Percentiles rank a stretch among this genome's conserved stretches.
phyloP scores from a whole-genome alignment of 805 yeast genomes.

The Pichia phayaonensis region DNA sequence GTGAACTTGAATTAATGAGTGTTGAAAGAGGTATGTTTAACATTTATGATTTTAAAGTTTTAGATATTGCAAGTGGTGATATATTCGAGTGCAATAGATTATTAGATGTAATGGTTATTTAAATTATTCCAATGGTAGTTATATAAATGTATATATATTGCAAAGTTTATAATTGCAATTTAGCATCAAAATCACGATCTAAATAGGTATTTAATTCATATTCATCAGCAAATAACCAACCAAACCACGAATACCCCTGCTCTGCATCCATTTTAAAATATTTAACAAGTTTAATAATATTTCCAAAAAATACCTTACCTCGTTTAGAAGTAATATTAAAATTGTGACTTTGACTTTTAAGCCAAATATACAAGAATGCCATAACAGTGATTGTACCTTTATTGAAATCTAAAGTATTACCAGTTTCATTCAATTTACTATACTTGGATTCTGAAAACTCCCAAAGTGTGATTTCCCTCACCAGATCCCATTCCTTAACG shows the following conservation, averaged over 20 bases:
- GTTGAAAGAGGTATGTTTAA: constrained; percentile 57
- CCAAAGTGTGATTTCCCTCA: constrained; percentile 11
- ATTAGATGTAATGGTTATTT: constrained; percentile 56
- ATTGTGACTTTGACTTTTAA: constrained; percentile 17
- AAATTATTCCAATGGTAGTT: not conserved
- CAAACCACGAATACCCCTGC: constrained; percentile 20
- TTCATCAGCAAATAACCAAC: constrained; percentile 24
- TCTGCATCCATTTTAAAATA: constrained; percentile 17
- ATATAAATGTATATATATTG: not conserved
- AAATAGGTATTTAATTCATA: constrained; percentile 16
- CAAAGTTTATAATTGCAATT: not conserved
- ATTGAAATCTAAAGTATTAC: constrained; percentile 3
- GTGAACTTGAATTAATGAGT: constrained; percentile 53
- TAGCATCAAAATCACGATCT: constrained; percentile 11
- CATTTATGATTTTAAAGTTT: constrained; percentile 55
- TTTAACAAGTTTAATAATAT: constrained; percentile 19
- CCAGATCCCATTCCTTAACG: constrained; percentile 9
- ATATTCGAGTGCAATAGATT: constrained; percentile 62
- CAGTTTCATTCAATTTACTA: constrained; percentile 14
- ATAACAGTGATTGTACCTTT: constrained; percentile 18
- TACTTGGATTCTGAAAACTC: constrained; percentile 3
- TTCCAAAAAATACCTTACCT: constrained; percentile 13
- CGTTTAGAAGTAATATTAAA: constrained; percentile 11
- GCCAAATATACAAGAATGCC: constrained; percentile 22
- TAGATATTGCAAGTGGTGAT: constrained; percentile 59